Percentiles rank a stretch among this genome's conserved stretches.
These are phyloP conservation scores for Protoeuglena noctilucae DNA, from an alignment of 139 green algal species.

Conservation along the genomic window DNA sequence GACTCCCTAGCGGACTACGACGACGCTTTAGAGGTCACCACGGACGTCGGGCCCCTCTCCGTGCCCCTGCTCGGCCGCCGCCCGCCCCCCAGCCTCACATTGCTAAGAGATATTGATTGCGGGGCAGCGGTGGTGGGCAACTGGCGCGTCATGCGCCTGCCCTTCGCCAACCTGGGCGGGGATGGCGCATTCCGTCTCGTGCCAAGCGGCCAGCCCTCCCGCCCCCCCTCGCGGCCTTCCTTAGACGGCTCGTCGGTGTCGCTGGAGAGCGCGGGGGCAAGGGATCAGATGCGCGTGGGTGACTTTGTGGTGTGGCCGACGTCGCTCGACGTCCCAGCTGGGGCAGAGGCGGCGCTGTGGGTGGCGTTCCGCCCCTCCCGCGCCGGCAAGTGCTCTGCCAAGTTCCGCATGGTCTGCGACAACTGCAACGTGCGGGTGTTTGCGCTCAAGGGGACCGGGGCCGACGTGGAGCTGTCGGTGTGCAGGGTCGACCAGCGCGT, in stretches of 20 bases:
- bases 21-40: constrained; percentile 36
- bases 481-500: not conserved
- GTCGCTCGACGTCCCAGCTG: constrained; percentile 2
- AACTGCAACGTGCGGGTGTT: constrained; percentile 15
- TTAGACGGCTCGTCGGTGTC: too few species aligned
- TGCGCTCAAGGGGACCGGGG: constrained; percentile 4
- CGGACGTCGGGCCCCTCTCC: constrained; percentile 17
- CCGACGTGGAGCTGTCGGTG: not conserved
- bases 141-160: constrained; percentile 1
- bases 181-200: constrained; percentile 10
- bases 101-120: constrained; percentile 28
- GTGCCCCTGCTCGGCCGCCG: constrained; percentile 28
- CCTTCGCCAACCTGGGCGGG: constrained; percentile 12
- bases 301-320: constrained; percentile 6
- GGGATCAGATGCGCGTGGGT: not conserved
- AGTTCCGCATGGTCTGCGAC: constrained; percentile 15
- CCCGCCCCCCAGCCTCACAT: constrained; percentile 29
- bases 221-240: constrained; percentile 3
- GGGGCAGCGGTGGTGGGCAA: constrained; percentile 13
- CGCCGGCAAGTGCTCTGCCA: not conserved
- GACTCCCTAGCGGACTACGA: constrained; percentile 48
- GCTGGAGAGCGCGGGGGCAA: not conserved
- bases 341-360: not conserved
- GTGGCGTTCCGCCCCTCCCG: constrained; percentile 2
- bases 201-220: not conserved